Evolutionary conservation across 208 protist genomes (phyloP), one percentile per base, ranked within the genome.

Genomic region (Angomonas ambiguus): DNA sequence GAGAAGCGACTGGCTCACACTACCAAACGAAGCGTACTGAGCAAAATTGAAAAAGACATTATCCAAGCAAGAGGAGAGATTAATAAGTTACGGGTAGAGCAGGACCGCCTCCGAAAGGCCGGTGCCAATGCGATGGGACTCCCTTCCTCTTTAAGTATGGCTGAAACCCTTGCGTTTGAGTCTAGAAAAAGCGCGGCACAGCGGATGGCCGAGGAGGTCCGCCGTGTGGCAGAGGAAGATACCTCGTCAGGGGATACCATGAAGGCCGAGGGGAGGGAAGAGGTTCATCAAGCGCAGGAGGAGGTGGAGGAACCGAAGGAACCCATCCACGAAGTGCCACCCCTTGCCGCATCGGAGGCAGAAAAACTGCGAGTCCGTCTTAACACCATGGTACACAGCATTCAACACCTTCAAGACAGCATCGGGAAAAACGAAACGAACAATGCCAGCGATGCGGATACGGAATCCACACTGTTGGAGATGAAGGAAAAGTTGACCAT

Each of bases 1-100:
- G 80, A 96, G 65, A 91, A 92, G 60, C 83, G 90, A n/a, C 61
- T 96, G 55, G 79, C 88, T 30, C 85, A 92, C 75, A 75, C 87
- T 28, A 83, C 85, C 30, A 69, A 82, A 65, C 76, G 78, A 55
- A 49, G 64, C 51, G 72, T 93, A n/a, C 82, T 80, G 32, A 78
- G 64, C 31, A 90, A 88, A 71, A 79, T 96, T 30, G 85, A 90
- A 70, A 83, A 96, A 38, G 60, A 77, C 32, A 91, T 96, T 28
- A 71, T 86, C 35, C 71, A 87, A 51, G 72, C 72, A 18, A 82
- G 90, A 58, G 76, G 83, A 34, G 75, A 91, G 32, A 86, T 96
- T 34, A 83, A 71, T 20, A 81, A 76, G n/a, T 79, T 93, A 24
- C 85, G 90, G n/a, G 24, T 82, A n/a, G 86, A 92, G 76, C 90